phyloP scores from a whole-genome alignment of 1,284 basidiomycete genomes.

The Coriolopsis trogii region DNA sequence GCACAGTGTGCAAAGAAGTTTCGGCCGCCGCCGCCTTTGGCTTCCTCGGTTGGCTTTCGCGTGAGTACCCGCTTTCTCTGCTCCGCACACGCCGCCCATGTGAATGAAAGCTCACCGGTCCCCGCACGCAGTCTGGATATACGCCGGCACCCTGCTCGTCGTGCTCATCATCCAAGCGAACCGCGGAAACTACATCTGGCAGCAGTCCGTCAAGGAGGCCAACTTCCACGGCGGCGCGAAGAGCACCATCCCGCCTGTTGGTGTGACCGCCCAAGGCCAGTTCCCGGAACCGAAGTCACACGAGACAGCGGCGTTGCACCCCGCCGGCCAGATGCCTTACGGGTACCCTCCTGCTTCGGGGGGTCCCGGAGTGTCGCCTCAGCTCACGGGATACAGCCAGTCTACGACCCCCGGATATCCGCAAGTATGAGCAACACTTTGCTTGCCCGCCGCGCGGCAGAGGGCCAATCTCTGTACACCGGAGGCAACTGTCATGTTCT shows the following conservation, averaged over 20 bases:
- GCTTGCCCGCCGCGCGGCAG: no score
- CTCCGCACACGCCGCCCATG: neutral
- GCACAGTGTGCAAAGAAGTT: constrained; percentile 17
- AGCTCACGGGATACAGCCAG: constrained; percentile 9
- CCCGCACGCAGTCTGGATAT: constrained; percentile 13
- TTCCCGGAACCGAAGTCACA: constrained; percentile 14
- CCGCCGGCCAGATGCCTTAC: constrained; percentile 6
- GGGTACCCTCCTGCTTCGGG: constrained; percentile 18
- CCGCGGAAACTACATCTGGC: constrained; percentile 23
- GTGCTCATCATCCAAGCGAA: constrained; percentile 20
- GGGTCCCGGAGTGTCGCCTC: constrained; percentile 2
- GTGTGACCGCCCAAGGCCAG: neutral
- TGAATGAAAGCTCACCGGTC: neutral
- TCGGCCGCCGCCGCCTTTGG: constrained; percentile 20
- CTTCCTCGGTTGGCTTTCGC: constrained; percentile 19
- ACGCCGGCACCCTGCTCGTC: constrained; percentile 16
- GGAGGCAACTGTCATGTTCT: no score
- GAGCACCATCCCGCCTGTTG: constrained; percentile 5
- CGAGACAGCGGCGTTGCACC: constrained; percentile 5
- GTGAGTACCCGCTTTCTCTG: constrained; percentile 6
- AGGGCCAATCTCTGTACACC: no score
- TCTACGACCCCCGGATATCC: neutral
- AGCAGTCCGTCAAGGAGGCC: constrained; percentile 18
- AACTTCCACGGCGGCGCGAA: constrained; percentile 4
- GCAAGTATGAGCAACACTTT: no score